A percentile compares a stretch with the other conserved stretches of the same genome.
Evolutionary conservation across 441 rosid genomes (phyloP).

Genomic region (Iberis amara): DNA sequence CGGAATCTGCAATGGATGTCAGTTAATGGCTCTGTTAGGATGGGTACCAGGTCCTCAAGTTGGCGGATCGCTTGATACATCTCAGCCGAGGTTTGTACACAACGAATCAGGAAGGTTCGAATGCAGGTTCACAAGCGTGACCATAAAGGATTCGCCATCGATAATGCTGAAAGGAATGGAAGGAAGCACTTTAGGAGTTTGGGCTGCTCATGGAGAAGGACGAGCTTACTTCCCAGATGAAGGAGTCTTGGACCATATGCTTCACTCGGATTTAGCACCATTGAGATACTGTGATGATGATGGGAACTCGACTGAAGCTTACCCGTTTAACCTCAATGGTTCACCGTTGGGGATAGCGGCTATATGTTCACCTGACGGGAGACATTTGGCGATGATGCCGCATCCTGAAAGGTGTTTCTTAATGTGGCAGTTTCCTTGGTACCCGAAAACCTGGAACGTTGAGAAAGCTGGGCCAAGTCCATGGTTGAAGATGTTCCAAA

Average conservation of each 20-base stretch:
- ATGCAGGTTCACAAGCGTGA: constrained; percentile 83
- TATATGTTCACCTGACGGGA: constrained; percentile 88
- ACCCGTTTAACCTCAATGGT: constrained; percentile 87
- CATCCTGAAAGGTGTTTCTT: constrained; percentile 96
- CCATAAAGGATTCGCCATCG: constrained; percentile 75
- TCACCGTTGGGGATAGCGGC: constrained; percentile 94
- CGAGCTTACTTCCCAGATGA: constrained; percentile 89
- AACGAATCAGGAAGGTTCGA: constrained; percentile 92
- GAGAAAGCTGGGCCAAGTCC: constrained; percentile 75
- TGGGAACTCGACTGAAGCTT: constrained; percentile 70
- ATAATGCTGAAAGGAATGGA: constrained; percentile 95
- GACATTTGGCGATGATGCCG: constrained; percentile 99
- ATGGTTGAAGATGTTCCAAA: constrained; percentile 84
- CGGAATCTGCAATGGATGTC: constrained; percentile 96
- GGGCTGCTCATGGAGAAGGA: constrained; percentile 99
- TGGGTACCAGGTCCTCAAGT: constrained; percentile 98
- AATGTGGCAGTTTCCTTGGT: constrained; percentile 99
- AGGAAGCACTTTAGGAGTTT: constrained; percentile 88
- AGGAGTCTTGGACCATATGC: constrained; percentile 70
- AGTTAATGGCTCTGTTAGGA: constrained; percentile 88
- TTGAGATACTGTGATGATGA: constrained; percentile 86
- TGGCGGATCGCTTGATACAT: constrained; percentile 74
- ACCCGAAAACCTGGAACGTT: constrained; percentile 67
- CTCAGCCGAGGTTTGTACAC: constrained; percentile 90
- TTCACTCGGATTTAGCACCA: constrained; percentile 72